Evolutionary conservation across 2,329 filamentous ascomycete species (phyloP).

Genomic region (Fusarium anthophilum): DNA sequence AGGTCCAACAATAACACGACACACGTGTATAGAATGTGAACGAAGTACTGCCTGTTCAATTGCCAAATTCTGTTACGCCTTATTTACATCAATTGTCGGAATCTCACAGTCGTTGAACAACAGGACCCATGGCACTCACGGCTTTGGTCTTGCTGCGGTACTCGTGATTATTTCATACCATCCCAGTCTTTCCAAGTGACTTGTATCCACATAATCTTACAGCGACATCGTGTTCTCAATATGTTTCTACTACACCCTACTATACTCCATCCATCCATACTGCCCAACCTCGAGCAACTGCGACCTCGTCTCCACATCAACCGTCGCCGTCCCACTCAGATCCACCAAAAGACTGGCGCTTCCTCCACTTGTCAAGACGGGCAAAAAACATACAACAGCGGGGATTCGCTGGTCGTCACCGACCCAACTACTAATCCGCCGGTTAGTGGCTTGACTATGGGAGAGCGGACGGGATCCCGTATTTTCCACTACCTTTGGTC

Average conservation of each 20-base stretch:
- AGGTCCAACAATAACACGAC: fast-evolving
- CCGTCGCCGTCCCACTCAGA: not conserved
- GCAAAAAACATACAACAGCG: slow-evolving; percentile 18
- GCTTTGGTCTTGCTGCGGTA: not conserved
- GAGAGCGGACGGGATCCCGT: slow-evolving; percentile 19
- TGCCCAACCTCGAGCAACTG: fast-evolving
- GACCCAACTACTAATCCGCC: slow-evolving; percentile 21
- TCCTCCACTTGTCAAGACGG: fast-evolving
- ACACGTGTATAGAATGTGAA: fast-evolving
- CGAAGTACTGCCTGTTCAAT: too few relatives aligned
- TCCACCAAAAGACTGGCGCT: not conserved
- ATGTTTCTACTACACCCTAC: fast-evolving
- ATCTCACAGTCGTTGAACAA: fast-evolving
- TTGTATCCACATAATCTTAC: too few relatives aligned
- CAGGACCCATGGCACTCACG: not conserved
- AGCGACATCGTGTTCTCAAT: not conserved
- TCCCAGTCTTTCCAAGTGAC: too few relatives aligned
- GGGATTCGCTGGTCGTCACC: slow-evolving; percentile 20
- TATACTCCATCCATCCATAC: fast-evolving
- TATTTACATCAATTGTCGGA: fast-evolving
- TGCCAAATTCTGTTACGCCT: too few relatives aligned
- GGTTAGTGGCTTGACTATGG: slow-evolving; percentile 15
- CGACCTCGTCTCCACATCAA: not conserved
- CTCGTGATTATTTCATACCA: not conserved
- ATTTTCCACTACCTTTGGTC: slow-evolving; percentile 15